Base-by-base conservation (phyloP, 2,329 filamentous ascomycete genomes). In the Pyrenophora seminiperda region DNA sequence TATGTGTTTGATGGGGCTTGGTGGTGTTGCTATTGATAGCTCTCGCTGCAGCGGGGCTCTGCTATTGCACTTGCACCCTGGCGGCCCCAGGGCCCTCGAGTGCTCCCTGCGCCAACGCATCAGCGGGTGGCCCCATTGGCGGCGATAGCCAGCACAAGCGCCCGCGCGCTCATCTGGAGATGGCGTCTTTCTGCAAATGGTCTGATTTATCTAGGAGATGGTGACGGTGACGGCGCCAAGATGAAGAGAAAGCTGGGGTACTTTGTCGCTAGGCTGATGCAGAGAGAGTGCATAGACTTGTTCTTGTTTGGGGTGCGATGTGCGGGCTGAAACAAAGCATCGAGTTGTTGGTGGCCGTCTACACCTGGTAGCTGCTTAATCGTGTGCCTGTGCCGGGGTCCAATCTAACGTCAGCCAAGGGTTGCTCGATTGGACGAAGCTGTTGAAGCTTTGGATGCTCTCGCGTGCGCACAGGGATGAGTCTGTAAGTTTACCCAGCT, bases 391-490 rank as follows among this genome's bases (percentile, higher is more conserved):
- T n/a, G 34, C 39, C 54, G 47, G 52, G 51, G 53, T 37, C 43
- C 33, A 40, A 54, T 64, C 64, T 53, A 63, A 68, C 64, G 65
- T 68, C 60, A 67, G 65, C 65, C 57, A 56, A 50, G 18, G 19
- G 27, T 15, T 47, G 36, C 49, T 58, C 46, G 40, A 56, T 55
- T 57, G 52, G 59, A 20, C 27, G 9, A 17, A 42, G 24, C 30
- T 13, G 24, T 42, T 46, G 43, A 47, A 31, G 33, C 37, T 58
- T 45, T 42, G 53, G 42, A 37, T 45, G 56, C 42, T 46, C 41
- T 62, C 65, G 62, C 61, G 63, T 66, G 62, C 30, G 37, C 41
- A 47, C 57, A 63, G 57, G 65, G 58, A 54, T 55, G n/a, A 36
- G 17, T 33, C 20, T 20, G 15, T 32, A 29, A 46, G 43, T 27